phyloP scores from a whole-genome alignment of 306 rosid species.

The Coriaria nepalensis region DNA sequence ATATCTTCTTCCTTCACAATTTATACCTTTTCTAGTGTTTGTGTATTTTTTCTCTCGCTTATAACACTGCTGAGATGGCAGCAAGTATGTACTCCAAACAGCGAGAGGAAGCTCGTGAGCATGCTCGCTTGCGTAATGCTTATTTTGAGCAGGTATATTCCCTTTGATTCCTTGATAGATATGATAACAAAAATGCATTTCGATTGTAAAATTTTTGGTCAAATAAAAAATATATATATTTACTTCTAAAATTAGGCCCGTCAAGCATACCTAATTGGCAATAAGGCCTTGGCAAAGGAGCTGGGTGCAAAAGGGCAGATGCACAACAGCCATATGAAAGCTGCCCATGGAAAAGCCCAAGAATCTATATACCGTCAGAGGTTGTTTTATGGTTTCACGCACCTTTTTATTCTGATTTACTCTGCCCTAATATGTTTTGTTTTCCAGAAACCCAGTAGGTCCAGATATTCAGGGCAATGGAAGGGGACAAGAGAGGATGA shows the following conservation, averaged over 20 bases:
- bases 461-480: constrained; percentile 68
- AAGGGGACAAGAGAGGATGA: constrained; percentile 78
- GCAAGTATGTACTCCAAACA: constrained; percentile 83
- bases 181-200: neutral
- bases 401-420: constrained; percentile 2
- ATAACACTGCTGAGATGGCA: constrained; percentile 55
- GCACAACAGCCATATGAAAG: constrained; percentile 88
- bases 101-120: constrained; percentile 97
- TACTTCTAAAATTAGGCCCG: constrained; percentile 56
- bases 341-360: constrained; percentile 92
- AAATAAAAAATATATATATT: constrained; percentile 8
- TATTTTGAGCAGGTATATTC: constrained; percentile 82
- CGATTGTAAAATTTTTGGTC: neutral
- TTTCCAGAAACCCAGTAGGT: constrained; percentile 53
- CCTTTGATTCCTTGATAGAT: neutral
- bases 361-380: constrained; percentile 92
- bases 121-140: constrained; percentile 88
- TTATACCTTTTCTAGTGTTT: constrained; percentile 20
- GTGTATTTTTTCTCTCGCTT: constrained; percentile 20
- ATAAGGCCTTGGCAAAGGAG: constrained; percentile 89
- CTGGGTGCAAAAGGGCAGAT: constrained; percentile 81
- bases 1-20: constrained; percentile 18
- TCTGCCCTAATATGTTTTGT: constrained; percentile 5
- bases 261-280: constrained; percentile 83
- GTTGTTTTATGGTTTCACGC: constrained; percentile 38